phyloP scores from a whole-genome alignment of 331 rosid species.

The Telfairia occidentalis region DNA sequence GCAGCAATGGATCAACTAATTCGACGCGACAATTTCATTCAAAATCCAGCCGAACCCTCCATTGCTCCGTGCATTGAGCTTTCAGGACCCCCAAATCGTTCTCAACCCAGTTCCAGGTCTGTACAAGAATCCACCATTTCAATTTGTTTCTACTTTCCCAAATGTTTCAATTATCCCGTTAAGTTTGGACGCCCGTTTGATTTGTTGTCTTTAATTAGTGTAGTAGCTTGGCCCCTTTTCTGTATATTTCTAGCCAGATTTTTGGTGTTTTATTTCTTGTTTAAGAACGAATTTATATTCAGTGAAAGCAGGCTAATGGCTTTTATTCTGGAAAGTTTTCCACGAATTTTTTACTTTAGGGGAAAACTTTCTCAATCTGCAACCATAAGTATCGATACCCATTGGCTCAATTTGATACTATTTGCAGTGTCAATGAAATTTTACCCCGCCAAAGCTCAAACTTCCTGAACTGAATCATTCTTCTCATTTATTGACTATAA shows the following conservation, averaged over 20 bases:
- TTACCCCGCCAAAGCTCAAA: neutral
- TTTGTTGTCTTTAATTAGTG: neutral
- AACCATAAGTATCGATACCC: neutral
- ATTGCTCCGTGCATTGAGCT: slow-evolving; percentile 3
- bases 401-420: neutral
- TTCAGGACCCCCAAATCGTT: slow-evolving; percentile 16
- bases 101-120: slow-evolving; percentile 30
- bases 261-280: neutral
- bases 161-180: neutral
- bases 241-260: neutral
- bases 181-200: neutral
- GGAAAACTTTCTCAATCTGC: neutral
- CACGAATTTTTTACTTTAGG: neutral
- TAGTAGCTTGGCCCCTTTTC: neutral
- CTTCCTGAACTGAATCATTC: neutral
- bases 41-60: neutral
- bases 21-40: slow-evolving; percentile 17
- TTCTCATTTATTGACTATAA: neutral
- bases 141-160: neutral
- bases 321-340: neutral
- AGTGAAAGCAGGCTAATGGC: neutral
- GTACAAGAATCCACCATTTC: neutral
- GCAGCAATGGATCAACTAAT: slow-evolving; percentile 9
- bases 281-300: neutral
- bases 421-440: neutral